A percentile compares a stretch with the other conserved stretches of the same genome.
These are phyloP conservation scores for Sparassis latifolia DNA, from an alignment of 1,284 basidiomycete species.

Conservation along the genomic window DNA sequence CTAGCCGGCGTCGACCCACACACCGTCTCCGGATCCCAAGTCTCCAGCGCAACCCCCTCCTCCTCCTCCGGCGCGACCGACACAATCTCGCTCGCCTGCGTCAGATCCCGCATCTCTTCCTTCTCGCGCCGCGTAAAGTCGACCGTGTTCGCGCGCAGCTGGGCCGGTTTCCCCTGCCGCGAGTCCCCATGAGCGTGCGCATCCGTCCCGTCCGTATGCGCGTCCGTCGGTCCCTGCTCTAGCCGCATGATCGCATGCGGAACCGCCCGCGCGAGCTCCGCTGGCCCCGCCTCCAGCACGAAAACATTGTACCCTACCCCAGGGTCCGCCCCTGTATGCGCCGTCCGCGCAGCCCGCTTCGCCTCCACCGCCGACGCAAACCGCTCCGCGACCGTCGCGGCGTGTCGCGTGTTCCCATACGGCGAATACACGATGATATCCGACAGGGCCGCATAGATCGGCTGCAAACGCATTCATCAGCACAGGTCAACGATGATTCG, in stretches of 20 bases:
- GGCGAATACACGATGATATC: constrained; percentile 86
- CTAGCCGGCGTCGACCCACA: constrained; percentile 32
- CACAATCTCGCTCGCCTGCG: constrained; percentile 68
- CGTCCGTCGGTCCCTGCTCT: constrained; percentile 16
- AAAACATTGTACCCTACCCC: constrained; percentile 82
- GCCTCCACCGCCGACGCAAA: constrained; percentile 53
- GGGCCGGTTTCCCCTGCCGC: constrained; percentile 18
- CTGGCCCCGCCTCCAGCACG: constrained; percentile 60
- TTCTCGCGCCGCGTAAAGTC: constrained; percentile 76
- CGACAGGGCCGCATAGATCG: constrained; percentile 83
- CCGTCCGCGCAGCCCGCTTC: constrained; percentile 44
- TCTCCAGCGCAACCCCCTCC: constrained; percentile 2
- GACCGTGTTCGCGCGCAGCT: constrained; percentile 47
- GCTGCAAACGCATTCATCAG: constrained; percentile 27
- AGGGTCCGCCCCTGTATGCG: constrained; percentile 18
- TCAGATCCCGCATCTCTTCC: constrained; percentile 87
- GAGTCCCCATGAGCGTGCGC: constrained; percentile 21
- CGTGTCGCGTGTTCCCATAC: constrained; percentile 45
- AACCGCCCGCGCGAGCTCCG: constrained; percentile 39
- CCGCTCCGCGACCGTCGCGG: constrained; percentile 49
- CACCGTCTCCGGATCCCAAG: constrained; percentile 10
- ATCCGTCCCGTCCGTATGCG: constrained; percentile 26
- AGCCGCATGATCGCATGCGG: constrained; percentile 41
- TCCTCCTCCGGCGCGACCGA: constrained; percentile 8
- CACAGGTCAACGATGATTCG: background rate